Percentiles rank a stretch among this genome's conserved stretches.
These are phyloP conservation scores for Sporothrix pseudoabietina DNA, from an alignment of 2,329 filamentous ascomycete species.

Conservation along the genomic window DNA sequence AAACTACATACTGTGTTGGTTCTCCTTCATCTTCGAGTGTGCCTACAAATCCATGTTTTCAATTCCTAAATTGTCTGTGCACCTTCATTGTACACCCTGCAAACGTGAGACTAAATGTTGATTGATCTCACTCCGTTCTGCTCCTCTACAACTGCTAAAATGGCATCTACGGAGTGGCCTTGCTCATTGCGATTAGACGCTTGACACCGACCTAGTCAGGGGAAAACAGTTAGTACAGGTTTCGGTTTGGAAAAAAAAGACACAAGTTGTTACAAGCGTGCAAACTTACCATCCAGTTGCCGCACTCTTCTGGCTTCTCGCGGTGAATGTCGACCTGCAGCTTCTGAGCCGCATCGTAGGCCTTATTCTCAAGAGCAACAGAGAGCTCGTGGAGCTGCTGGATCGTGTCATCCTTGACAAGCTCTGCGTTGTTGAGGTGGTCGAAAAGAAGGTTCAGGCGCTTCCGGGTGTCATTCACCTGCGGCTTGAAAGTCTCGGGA, in stretches of 20 bases:
- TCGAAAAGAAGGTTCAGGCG: slow-evolving; percentile 92
- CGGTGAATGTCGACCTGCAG: slow-evolving; percentile 76
- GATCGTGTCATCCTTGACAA: slow-evolving; percentile 79
- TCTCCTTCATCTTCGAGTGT: neutral
- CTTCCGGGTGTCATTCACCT: slow-evolving; percentile 93
- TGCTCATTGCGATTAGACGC: slow-evolving; percentile 67
- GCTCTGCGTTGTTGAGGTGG: slow-evolving; percentile 92
- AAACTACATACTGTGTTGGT: neutral
- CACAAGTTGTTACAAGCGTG: neutral
- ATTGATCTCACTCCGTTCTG: neutral
- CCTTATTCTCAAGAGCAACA: slow-evolving; percentile 65
- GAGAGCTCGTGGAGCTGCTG: slow-evolving; percentile 66
- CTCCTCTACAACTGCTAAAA: neutral
- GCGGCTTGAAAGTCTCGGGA: slow-evolving; percentile 79
- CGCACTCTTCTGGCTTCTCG: slow-evolving; percentile 77
- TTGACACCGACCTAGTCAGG: slow-evolving; percentile 29
- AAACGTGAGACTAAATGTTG: neutral
- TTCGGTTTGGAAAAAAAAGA: neutral
- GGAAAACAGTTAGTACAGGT: neutral
- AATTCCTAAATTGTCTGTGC: neutral
- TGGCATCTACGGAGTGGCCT: slow-evolving; percentile 54
- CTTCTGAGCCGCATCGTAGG: slow-evolving; percentile 67
- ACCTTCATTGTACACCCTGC: neutral
- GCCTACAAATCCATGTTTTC: neutral
- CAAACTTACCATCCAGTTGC: slow-evolving; percentile 78